Evolutionary conservation across 208 protist genomes (phyloP).

Genomic region (Leptomonas seymouri): DNA sequence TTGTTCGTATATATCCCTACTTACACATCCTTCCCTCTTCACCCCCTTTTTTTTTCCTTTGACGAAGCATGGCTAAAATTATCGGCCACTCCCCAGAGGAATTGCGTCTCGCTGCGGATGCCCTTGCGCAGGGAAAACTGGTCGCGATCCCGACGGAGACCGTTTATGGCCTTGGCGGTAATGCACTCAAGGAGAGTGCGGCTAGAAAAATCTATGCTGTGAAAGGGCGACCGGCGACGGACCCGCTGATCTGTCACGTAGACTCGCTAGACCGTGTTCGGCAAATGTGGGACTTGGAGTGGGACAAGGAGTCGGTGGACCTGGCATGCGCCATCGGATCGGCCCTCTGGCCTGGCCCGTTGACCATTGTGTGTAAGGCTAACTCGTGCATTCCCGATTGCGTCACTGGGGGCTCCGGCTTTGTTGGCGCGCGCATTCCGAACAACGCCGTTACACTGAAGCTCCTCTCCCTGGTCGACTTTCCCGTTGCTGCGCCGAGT

Average conservation of each 20-base stretch:
- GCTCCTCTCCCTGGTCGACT: constrained; percentile 67
- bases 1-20: not conserved
- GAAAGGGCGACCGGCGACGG: constrained; percentile 95
- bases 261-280: constrained; percentile 57
- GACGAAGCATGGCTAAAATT: constrained; percentile 47
- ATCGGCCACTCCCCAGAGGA: constrained; percentile 47
- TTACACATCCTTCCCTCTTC: too few relatives aligned
- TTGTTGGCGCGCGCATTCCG: constrained; percentile 89
- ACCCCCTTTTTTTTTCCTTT: too few relatives aligned
- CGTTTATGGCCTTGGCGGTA: constrained; percentile 98
- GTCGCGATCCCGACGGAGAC: constrained; percentile 99
- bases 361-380: constrained; percentile 90
- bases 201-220: constrained; percentile 93
- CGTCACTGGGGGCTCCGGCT: constrained; percentile 89
- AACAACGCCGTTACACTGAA: constrained; percentile 65
- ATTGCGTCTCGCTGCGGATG: constrained; percentile 52
- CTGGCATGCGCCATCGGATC: constrained; percentile 66
- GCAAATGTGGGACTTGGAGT: constrained; percentile 62
- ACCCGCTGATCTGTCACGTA: constrained; percentile 98
- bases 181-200: constrained; percentile 89
- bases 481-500: constrained; percentile 91
- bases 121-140: constrained; percentile 62
- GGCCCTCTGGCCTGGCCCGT: constrained; percentile 92
- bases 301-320: constrained; percentile 42
- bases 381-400: constrained; percentile 57